These are phyloP conservation scores for Tanacetum coccineum DNA, from an alignment of 129 eudicot species.

Conservation along the genomic window DNA sequence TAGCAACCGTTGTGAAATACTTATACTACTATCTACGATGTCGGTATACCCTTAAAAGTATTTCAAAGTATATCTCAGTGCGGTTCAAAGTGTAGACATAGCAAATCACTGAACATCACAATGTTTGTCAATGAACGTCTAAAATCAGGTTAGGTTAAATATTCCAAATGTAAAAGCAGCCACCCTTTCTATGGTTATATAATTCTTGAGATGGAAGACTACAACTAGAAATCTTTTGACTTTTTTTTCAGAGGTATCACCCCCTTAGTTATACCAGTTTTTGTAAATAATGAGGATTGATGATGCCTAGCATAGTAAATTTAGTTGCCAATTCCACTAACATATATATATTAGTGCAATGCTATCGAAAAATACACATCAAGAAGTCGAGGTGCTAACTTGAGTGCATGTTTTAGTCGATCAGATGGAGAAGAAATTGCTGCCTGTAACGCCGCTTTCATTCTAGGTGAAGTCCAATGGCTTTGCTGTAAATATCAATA, in stretches of 20 bases:
- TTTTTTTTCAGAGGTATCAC: background rate
- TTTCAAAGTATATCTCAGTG: no score
- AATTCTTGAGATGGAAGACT: background rate
- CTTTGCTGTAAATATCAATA: slow-evolving; percentile 67
- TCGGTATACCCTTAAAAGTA: no score
- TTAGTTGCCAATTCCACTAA: background rate
- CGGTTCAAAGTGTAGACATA: no score
- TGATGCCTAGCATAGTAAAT: slow-evolving; percentile 10
- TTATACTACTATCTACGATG: no score
- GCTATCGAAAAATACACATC: slow-evolving; percentile 85
- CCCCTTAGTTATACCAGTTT: background rate
- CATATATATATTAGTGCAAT: slow-evolving; percentile 8
- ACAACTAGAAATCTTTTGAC: background rate
- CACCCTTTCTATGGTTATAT: no score
- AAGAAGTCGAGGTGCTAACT: slow-evolving; percentile 74
- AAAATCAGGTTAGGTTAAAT: background rate
- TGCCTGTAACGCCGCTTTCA: slow-evolving; percentile 79
- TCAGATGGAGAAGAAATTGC: slow-evolving; percentile 56
- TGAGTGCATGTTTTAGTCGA: slow-evolving; percentile 73
- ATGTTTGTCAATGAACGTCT: background rate
- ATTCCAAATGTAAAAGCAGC: background rate
- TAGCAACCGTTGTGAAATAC: no score
- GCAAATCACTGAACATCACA: no score
- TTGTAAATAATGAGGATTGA: slow-evolving; percentile 7
- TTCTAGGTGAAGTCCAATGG: slow-evolving; percentile 89